Evolutionary conservation across 2,329 filamentous ascomycete species (phyloP), one percentile per base, ranked within the genome.

Genomic region (Colletotrichum zoysiae): DNA sequence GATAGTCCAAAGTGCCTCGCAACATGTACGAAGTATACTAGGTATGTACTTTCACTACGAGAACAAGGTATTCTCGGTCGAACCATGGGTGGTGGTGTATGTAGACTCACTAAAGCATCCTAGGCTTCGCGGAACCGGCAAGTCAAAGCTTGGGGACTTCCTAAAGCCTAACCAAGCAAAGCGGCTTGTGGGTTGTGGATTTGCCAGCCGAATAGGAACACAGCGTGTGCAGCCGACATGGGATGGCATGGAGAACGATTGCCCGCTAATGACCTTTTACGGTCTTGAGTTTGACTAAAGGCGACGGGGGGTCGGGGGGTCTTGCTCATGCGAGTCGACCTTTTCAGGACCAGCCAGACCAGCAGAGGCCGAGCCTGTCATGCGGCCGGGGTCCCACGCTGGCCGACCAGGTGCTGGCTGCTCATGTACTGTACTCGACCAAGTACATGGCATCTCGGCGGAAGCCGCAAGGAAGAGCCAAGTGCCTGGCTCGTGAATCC

Each of bases 241-340:
- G 67, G 67, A 71, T 71, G 50, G 61, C 42, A 71, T 73, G 70
- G 70, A 71, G 67, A 67, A 67, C 46, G 70, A 73, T 73, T 71
- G 57, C 61, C 67, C 61, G 58, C 67, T 73, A 71, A 46, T 56
- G 48, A 70, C 70, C 53, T 70, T 70, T 72, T 72, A 38, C 42
- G 70, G 70, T 64, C 60, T 65, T 40, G 59, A 64, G 33, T 56
- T 64, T 46, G 56, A 69, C 66, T 65, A 55, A 65, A 65, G 48
- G 50, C 50, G 59, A 65, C 55, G n/a, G n/a, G n/a, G n/a, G n/a
- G 26, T 26, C 26, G 26, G 48, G 65, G 70, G 70, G 55, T 59
- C 66, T 38, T 46, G 57, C n/a, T 55, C 59, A 69, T 72, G 65
- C 70, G 64, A 46, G 69, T 55, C 53, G 58, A 48, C 40, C 65